Evolutionary conservation across 1,284 basidiomycete genomes (phyloP).

Genomic region (Tremellales sp.): DNA sequence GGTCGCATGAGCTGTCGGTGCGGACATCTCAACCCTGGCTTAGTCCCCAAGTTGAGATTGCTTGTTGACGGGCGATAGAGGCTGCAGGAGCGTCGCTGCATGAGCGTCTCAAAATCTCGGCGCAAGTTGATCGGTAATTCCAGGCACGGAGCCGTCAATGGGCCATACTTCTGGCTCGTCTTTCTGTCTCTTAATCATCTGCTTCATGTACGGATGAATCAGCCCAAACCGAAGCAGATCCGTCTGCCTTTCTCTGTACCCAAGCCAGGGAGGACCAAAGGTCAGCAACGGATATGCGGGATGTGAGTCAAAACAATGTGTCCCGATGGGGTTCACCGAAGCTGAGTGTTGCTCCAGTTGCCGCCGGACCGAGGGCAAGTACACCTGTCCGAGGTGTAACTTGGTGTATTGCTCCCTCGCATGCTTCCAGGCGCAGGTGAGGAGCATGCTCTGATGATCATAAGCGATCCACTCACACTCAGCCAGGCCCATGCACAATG

Average conservation of each 20-base stretch:
- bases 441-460: slow-evolving; percentile 3
- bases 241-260: slow-evolving; percentile 42
- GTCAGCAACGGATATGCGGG: slow-evolving; percentile 28
- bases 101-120: not conserved
- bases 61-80: not conserved
- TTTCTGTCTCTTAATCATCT: slow-evolving; percentile 55
- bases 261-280: slow-evolving; percentile 24
- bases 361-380: slow-evolving; percentile 37
- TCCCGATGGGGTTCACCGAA: not conserved
- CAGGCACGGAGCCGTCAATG: not conserved
- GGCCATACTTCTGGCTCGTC: slow-evolving; percentile 10
- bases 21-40: slow-evolving; percentile 27
- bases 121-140: not conserved
- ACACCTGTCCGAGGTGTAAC: slow-evolving; percentile 49
- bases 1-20: slow-evolving; percentile 37
- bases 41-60: not conserved
- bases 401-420: slow-evolving; percentile 45
- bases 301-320: slow-evolving; percentile 27
- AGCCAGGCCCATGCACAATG: slow-evolving; percentile 45
- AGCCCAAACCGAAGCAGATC: slow-evolving; percentile 42
- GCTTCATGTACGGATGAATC: slow-evolving; percentile 45
- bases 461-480: not conserved
- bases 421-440: slow-evolving; percentile 41
- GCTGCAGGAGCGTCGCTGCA: too few species aligned
- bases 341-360: slow-evolving; percentile 27